phyloP scores from a whole-genome alignment of 371 early-diverging fungal genomes.

The Rhizopus sp. region DNA sequence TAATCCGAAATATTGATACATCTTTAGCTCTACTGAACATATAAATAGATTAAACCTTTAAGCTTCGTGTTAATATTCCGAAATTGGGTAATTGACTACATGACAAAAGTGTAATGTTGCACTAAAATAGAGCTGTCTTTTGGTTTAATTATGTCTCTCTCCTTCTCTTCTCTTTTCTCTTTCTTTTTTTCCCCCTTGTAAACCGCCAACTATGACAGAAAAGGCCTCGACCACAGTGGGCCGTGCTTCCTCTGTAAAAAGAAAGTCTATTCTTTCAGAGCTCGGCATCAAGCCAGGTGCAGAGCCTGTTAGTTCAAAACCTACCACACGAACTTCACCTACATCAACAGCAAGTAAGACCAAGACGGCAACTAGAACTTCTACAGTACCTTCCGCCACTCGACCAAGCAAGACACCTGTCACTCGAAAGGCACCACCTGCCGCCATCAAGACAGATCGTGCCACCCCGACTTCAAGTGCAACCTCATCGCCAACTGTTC shows the following conservation, averaged over 20 bases:
- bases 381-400: slow-evolving; percentile 13
- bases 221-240: slow-evolving; percentile 10
- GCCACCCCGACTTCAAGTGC: slow-evolving; percentile 14
- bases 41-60: not conserved
- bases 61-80: slow-evolving; percentile 16
- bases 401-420: slow-evolving; percentile 7
- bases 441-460: slow-evolving; percentile 25
- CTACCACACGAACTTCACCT: slow-evolving; percentile 17
- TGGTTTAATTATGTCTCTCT: slow-evolving; percentile 5
- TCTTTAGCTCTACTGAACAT: too few species aligned
- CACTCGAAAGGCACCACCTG: slow-evolving; percentile 13
- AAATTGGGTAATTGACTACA: slow-evolving; percentile 11
- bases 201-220: slow-evolving; percentile 13
- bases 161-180: slow-evolving; percentile 3
- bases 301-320: slow-evolving; percentile 6
- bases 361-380: slow-evolving; percentile 5
- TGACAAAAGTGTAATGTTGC: slow-evolving; percentile 14
- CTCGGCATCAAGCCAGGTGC: slow-evolving; percentile 38
- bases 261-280: slow-evolving; percentile 38
- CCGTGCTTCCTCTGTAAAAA: slow-evolving; percentile 20
- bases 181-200: slow-evolving; percentile 11
- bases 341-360: slow-evolving; percentile 2
- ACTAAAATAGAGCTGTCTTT: slow-evolving; percentile 16
- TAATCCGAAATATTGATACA: too few species aligned
- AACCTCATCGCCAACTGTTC: slow-evolving; percentile 21